Evolutionary conservation across 441 rosid genomes (phyloP), one percentile per base, ranked within the genome.

Genomic region (Omphalea diandra): DNA sequence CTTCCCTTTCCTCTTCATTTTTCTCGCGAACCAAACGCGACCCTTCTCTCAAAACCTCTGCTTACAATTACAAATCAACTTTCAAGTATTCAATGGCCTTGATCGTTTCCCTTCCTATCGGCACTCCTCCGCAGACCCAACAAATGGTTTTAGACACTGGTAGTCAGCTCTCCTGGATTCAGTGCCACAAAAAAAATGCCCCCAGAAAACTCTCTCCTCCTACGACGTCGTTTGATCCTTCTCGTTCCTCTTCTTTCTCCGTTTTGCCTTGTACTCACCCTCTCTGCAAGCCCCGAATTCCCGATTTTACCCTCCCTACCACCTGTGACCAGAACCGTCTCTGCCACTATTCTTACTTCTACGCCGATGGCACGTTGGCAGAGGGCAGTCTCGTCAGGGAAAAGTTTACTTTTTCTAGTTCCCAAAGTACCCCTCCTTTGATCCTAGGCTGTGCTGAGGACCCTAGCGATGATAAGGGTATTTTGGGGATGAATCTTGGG

Each of bases 271-370:
- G 98, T 47, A 84, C 70, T 59, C 93, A 94, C 58, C 94, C 96
- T 7, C 71, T 88, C 29, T 93, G 97, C 70, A 91, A 89, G 82
- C 94, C 97, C 0, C 72, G 86, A 26, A 77, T 83, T 69, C 90
- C 89, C 65, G 96, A 91, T 79, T 93, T 79, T 75, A 83, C 93
- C 84, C 90, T 93, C 43, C 94, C 98, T 8, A 91, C 93, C 0
- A 73, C 92, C 1, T 93, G 97, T 44, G 97, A 90, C 72, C 83
- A 87, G 52, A 88, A 88, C 78, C 84, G 87, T 33, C 68, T 88
- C 60, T 93, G 97, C 65, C 97, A 88, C 77, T 93, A 93, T 63
- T 91, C 96, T 24, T 93, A 89, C 82, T 93, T 93, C 84, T 91
- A 88, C 70, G 98, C 98, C n/a, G 94, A 93, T 60, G 96, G 97